Evolutionary conservation across 2,329 filamentous ascomycete species (phyloP).

Genomic region (Epichloe gansuensis): DNA sequence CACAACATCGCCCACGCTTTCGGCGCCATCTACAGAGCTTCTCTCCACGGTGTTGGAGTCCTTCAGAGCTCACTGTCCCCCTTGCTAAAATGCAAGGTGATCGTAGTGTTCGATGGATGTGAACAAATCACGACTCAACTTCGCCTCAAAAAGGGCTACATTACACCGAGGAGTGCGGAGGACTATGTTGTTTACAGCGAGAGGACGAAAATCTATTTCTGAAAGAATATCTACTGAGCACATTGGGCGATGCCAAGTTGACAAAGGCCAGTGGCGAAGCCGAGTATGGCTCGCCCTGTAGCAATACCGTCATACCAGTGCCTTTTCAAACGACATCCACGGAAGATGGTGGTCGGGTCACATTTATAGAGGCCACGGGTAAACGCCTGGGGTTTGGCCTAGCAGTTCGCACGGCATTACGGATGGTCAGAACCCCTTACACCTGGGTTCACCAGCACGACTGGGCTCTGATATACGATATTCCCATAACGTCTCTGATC

Average conservation of each 20-base stretch:
- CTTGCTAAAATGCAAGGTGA: slow-evolving; percentile 30
- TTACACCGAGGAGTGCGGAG: slow-evolving; percentile 32
- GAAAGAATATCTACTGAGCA: slow-evolving; percentile 4
- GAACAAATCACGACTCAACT: slow-evolving; percentile 31
- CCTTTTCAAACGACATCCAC: slow-evolving; percentile 12
- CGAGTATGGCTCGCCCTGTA: slow-evolving; percentile 35
- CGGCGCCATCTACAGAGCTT: slow-evolving; percentile 39
- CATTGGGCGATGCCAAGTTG: neutral
- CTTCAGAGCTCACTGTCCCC: slow-evolving; percentile 30
- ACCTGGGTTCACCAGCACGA: slow-evolving; percentile 49
- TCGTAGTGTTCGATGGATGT: slow-evolving; percentile 41
- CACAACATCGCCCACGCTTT: slow-evolving; percentile 44
- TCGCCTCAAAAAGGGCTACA: slow-evolving; percentile 41
- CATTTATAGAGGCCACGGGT: slow-evolving; percentile 34
- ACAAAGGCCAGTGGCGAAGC: slow-evolving; percentile 21
- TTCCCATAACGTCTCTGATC: slow-evolving; percentile 33
- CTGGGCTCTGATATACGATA: slow-evolving; percentile 34
- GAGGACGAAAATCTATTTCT: slow-evolving; percentile 31
- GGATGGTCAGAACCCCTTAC: slow-evolving; percentile 34
- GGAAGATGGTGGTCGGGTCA: slow-evolving; percentile 21
- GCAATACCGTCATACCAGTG: slow-evolving; percentile 14
- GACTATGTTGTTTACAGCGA: slow-evolving; percentile 32
- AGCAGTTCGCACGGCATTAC: slow-evolving; percentile 38
- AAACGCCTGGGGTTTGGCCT: slow-evolving; percentile 41
- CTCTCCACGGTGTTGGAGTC: slow-evolving; percentile 34